A percentile compares a stretch with the other conserved stretches of the same genome.
phyloP scores from a whole-genome alignment of 2,329 filamentous ascomycete genomes.

The Sarocladium kiliense region DNA sequence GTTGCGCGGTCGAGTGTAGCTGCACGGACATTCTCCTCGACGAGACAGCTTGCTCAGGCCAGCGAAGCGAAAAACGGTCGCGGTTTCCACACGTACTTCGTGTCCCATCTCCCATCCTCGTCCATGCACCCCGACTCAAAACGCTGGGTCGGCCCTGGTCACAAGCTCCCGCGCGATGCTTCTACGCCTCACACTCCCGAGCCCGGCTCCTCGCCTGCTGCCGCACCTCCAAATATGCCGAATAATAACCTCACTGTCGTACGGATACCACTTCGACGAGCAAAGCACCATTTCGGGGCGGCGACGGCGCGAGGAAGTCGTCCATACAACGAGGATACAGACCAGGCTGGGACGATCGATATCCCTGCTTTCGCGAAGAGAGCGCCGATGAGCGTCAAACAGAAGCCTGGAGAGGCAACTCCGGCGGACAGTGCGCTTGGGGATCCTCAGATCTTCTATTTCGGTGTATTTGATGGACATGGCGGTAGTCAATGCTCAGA shows the following conservation, averaged over 20 bases:
- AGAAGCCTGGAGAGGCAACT: constrained; percentile 53
- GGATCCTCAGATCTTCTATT: constrained; percentile 96
- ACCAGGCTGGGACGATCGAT: constrained; percentile 90
- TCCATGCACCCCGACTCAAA: constrained; percentile 85
- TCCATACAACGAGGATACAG: constrained; percentile 87
- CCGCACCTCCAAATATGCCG: constrained; percentile 54
- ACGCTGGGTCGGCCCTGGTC: constrained; percentile 58
- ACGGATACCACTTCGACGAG: constrained; percentile 85
- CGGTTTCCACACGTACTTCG: constrained; percentile 91
- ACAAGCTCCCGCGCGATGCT: constrained; percentile 81
- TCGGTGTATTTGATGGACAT: constrained; percentile 94
- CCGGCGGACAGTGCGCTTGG: constrained; percentile 73
- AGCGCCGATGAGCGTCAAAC: constrained; percentile 59
- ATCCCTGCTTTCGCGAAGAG: constrained; percentile 88
- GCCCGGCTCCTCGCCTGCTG: constrained; percentile 49
- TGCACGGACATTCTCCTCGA: not conserved
- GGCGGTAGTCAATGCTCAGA: constrained; percentile 84
- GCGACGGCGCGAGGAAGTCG: constrained; percentile 74
- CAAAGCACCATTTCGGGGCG: constrained; percentile 93
- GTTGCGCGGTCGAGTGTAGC: not conserved
- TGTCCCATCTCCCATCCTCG: constrained; percentile 89
- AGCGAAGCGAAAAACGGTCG: constrained; percentile 22
- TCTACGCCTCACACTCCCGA: constrained; percentile 69
- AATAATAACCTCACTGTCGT: constrained; percentile 84
- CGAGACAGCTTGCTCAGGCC: not conserved